Conservation (phyloP, 2,329 filamentous ascomycete genomes). For the Beauveria varroae region DNA sequence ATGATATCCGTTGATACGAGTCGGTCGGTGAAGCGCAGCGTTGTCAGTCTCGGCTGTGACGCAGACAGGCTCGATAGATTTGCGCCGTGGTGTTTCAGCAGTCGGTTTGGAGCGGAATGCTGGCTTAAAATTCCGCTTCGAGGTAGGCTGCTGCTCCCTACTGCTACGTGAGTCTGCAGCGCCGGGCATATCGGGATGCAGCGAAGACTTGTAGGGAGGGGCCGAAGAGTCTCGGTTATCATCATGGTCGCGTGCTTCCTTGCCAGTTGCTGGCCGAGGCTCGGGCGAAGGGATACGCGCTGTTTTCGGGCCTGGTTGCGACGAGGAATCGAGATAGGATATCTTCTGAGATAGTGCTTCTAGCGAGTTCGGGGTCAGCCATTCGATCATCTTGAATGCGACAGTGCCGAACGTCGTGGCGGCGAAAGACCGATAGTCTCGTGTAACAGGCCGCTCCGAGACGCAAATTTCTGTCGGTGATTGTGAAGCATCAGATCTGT, state of each 20-base stretch:
- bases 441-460: constrained; percentile 39
- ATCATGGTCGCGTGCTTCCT: constrained; percentile 1
- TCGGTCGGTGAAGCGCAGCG: constrained; percentile 22
- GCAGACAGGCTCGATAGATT: constrained; percentile 9
- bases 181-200: not conserved
- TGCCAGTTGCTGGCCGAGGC: not conserved
- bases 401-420: constrained; percentile 58
- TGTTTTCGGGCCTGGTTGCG: not conserved
- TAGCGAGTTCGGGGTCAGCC: constrained; percentile 55
- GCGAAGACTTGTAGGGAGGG: not conserved
- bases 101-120: constrained; percentile 16
- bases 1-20: constrained; percentile 22
- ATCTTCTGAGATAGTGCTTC: constrained; percentile 38
- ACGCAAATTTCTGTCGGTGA: constrained; percentile 27
- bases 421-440: constrained; percentile 53
- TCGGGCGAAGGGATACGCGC: not conserved
- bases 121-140: constrained; percentile 15
- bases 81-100: constrained; percentile 11
- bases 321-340: not conserved
- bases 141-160: not conserved
- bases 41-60: constrained; percentile 19
- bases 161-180: not conserved
- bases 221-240: not conserved
- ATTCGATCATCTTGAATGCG: constrained; percentile 63
- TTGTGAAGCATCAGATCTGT: not conserved